These are phyloP conservation scores for Phytophthora colocasiae DNA, from an alignment of 352 stramenopile species.

Conservation along the genomic window DNA sequence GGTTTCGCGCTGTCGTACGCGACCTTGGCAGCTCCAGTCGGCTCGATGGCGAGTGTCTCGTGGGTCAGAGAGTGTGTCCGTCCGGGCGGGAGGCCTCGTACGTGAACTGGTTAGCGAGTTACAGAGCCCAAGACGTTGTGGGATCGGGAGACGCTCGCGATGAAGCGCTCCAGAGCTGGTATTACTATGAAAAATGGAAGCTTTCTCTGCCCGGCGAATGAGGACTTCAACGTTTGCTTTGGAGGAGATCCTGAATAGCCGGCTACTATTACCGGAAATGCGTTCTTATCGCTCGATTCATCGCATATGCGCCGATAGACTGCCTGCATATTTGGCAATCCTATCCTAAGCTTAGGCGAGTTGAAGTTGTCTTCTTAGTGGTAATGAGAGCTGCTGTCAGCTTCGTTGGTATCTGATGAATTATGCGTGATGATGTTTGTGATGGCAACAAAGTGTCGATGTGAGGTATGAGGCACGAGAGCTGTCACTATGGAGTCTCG, in stretches of 20 bases:
- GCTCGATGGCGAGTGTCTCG: neutral
- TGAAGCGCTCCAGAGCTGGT: neutral
- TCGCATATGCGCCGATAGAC: too few species aligned
- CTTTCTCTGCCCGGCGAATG: neutral
- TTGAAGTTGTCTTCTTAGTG: too few species aligned
- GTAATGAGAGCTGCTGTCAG: too few species aligned
- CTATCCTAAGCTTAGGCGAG: too few species aligned
- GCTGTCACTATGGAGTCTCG: neutral
- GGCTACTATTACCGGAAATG: too few species aligned
- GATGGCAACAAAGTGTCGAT: too few species aligned
- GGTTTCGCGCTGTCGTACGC: conserved; percentile 18
- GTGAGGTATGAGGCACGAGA: neutral
- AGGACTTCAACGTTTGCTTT: too few species aligned
- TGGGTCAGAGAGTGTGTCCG: conserved; percentile 8
- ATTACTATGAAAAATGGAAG: conserved; percentile 20
- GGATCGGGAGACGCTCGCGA: neutral
- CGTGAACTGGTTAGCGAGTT: conserved; percentile 1
- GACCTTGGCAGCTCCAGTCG: neutral
- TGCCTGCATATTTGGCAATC: too few species aligned
- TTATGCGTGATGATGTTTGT: too few species aligned
- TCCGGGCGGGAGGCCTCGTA: neutral
- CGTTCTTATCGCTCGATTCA: too few species aligned
- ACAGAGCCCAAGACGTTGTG: conserved; percentile 1
- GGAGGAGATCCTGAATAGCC: too few species aligned
- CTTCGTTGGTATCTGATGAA: too few species aligned